phyloP scores from a whole-genome alignment of 108 stramenopile genomes.

The Chaetoceros muelleri region DNA sequence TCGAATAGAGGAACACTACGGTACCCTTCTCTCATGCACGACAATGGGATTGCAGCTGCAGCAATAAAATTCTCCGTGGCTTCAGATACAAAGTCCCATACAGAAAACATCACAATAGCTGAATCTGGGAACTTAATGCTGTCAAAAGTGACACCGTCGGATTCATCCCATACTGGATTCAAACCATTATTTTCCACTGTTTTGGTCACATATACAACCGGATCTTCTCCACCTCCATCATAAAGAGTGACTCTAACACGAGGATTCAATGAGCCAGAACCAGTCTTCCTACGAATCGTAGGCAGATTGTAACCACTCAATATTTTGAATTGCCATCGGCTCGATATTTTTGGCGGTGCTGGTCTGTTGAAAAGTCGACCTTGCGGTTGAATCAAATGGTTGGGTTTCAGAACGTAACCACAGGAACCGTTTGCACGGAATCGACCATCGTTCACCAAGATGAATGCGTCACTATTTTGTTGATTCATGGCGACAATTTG shows the following conservation, averaged over 20 bases:
- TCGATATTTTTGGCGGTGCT: conserved; percentile 22
- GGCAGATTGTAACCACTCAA: conserved; percentile 69
- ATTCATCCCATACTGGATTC: conserved; percentile 86
- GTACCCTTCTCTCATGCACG: conserved; percentile 62
- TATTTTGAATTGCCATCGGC: conserved; percentile 48
- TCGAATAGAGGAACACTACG: conserved; percentile 65
- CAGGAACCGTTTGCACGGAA: conserved; percentile 85
- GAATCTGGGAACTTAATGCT: conserved; percentile 27
- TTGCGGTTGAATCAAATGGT: conserved; percentile 19
- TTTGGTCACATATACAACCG: conserved; percentile 22
- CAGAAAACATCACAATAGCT: conserved; percentile 56
- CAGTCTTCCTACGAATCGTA: conserved; percentile 5
- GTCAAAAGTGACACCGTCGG: conserved; percentile 30
- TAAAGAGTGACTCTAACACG: conserved; percentile 56
- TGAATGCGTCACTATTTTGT: conserved; percentile 56
- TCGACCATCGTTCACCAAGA: conserved; percentile 84
- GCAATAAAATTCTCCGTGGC: conserved; percentile 52
- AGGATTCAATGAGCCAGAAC: conserved; percentile 27
- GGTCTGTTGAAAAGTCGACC: conserved; percentile 17
- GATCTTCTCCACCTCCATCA: conserved; percentile 39
- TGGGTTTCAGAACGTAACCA: conserved; percentile 94
- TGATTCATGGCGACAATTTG: conserved; percentile 90
- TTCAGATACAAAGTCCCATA: conserved; percentile 49
- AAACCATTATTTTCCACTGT: conserved; percentile 73
- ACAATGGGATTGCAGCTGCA: conserved; percentile 55